Conservation (phyloP, 1,284 basidiomycete species). For the Trichosporon sp. region DNA sequence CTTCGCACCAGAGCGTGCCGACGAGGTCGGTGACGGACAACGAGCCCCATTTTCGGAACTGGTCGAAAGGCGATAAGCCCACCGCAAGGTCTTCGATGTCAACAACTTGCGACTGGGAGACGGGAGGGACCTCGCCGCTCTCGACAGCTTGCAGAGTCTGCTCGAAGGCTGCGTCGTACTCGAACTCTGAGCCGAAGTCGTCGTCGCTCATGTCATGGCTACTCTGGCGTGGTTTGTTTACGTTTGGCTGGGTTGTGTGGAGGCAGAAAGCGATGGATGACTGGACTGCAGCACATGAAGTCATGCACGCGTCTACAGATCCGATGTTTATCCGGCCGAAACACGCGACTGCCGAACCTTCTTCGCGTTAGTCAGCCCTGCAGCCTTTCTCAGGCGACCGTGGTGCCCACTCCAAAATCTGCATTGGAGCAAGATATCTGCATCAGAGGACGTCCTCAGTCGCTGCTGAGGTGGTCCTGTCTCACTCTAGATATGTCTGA, state of each 20-base stretch:
- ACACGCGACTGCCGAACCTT: not conserved
- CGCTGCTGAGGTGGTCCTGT: no score
- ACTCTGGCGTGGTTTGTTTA: not conserved
- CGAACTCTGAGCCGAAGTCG: slow-evolving; percentile 30
- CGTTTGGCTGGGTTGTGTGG: not conserved
- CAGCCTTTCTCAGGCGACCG: not conserved
- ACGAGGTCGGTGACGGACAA: slow-evolving; percentile 53
- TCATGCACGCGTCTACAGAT: not conserved
- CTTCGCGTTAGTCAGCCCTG: not conserved
- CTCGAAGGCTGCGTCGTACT: slow-evolving; percentile 29
- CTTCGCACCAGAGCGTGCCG: slow-evolving; percentile 53
- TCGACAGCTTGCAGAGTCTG: slow-evolving; percentile 23
- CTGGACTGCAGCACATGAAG: not conserved
- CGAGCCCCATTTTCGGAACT: slow-evolving; percentile 38
- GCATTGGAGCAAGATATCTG: no score
- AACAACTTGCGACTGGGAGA: not conserved
- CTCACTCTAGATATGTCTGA: no score
- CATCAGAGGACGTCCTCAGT: no score
- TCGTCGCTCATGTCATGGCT: slow-evolving; percentile 13
- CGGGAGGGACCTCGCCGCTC: not conserved
- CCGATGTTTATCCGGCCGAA: not conserved
- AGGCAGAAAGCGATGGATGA: not conserved
- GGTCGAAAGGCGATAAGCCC: slow-evolving; percentile 24
- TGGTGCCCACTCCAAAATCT: not conserved
- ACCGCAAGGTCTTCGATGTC: slow-evolving; percentile 26